Base-by-base conservation (phyloP, 208 protist genomes). In the Crithidia thermophila region DNA sequence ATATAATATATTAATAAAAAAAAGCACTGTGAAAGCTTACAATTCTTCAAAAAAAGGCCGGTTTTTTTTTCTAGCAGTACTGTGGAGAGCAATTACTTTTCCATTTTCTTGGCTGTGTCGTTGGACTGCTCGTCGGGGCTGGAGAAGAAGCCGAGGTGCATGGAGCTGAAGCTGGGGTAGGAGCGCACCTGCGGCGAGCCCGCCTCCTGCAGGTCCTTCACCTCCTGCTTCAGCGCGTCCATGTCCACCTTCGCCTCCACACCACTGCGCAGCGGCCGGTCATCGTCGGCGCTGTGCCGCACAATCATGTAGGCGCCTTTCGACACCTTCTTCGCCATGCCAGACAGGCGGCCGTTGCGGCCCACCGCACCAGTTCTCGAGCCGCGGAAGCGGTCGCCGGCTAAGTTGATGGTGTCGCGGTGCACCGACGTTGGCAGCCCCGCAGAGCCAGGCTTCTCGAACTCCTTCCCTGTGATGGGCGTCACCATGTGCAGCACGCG, bases 101-200 rank as follows among this genome's bases (percentile, higher is more conserved):
- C 67, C 5, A 27, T 25, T 6, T 50, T 42, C 47, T 28, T 66
- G 16, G n/a, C 37, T 3, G 31, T 37, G 21, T 64, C 63, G n/a
- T 72, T 62, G n/a, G 65, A 14, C 23, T 62, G 47, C 21, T 57
- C 58, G 2, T 64, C 64, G 3, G 49, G 9, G 28, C 10, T 30
- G 14, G 43, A 49, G 9, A 62, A 68, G 34, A 87, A 82, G 9
- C 57, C 59, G 1, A 87, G 62, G 13, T 75, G 65, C 67, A 87
- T 77, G 25, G 68, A 68, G 25, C 73, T 36, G 53, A 91, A 88
- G 47, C 58, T 79, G 18, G 85, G 85, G 72, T 88, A 91, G 8
- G 79, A 84, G 39, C 76, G 79, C 2, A 87, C 53, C 42, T 85
- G 81, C 13, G 81, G 76, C 11, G 85, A 91, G 2, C 68, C 59